Evolutionary conservation across 306 rosid genomes (phyloP).

Genomic region (Glycine tomentella): DNA sequence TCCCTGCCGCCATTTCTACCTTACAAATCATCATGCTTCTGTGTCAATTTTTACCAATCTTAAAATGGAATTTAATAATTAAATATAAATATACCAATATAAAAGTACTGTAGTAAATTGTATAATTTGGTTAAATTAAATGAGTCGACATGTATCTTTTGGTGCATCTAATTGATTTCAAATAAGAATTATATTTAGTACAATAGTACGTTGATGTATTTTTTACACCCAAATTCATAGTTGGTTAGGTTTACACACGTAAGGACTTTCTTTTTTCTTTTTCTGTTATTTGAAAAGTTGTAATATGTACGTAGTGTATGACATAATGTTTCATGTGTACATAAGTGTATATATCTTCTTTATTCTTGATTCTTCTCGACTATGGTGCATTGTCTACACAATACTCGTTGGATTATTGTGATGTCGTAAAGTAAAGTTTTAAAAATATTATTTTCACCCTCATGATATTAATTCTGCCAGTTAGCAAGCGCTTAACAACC

Average conservation of each 20-base stretch:
- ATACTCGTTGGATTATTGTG: neutral
- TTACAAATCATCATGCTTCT: neutral
- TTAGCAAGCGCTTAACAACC: too few relatives aligned
- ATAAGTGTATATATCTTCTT: neutral
- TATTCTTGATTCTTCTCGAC: neutral
- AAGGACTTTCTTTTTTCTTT: neutral
- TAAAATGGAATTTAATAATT: neutral
- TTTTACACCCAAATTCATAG: neutral
- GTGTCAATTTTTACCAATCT: too few relatives aligned
- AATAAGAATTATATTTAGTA: too few relatives aligned
- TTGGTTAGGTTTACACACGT: conserved; percentile 4
- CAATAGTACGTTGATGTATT: neutral
- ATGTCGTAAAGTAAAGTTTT: neutral
- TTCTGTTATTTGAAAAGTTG: neutral
- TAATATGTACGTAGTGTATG: neutral
- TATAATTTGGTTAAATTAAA: neutral
- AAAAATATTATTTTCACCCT: too few relatives aligned
- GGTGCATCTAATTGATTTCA: too few relatives aligned
- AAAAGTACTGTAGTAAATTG: neutral
- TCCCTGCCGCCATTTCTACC: neutral
- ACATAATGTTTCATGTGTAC: neutral
- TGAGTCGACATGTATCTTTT: neutral
- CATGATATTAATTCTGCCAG: neutral
- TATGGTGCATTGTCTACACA: neutral
- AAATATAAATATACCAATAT: neutral